Base-by-base conservation (phyloP, 345 rosid species). In the Sisymbrium altissimum region DNA sequence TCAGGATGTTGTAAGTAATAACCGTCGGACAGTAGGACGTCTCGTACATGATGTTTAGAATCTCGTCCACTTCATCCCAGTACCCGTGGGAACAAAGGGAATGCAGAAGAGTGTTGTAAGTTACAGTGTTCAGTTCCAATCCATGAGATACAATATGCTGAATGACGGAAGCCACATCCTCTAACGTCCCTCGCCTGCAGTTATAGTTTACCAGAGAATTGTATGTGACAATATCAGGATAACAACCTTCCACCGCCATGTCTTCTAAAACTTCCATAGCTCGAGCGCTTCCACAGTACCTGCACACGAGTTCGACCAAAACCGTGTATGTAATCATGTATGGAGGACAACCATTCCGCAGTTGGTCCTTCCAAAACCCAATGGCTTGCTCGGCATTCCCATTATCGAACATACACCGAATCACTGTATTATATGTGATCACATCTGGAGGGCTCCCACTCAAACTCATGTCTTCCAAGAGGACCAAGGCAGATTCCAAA, bases 231-330 rank as follows among this genome's bases (percentile, higher is more conserved):
- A 89, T 84, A 81, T 89, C 93, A 35, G 97, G 93, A 75, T 79
- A 79, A 78, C 97, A 90, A 27, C 97, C 98, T 76, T 87, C 93
- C 3, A 71, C 66, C 7, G 86, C 78, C 93, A 90, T 78, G 75
- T 90, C 96, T 41, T 90, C 96, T 77, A 90, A 72, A 36, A 90
- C 93, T 71, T 93, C 87, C 63, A 93, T 41, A 30, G 98, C 96
- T 43, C 85, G 84, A 14, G 33, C 55, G 35, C 81, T 81, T 74
- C 98, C 96, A 76, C 88, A 81, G 66, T 89, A 76, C 79, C 85
- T 86, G 66, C 92, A 90, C 30, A 93, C 92, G n/a, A 85, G 83
- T 68, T 91, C 96, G 0, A 93, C 65, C 66, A 93, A 86, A 64
- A 90, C 74, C 2, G 88, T 93, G 82, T 85, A 79, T 27, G 89